Conservation (phyloP, 2,329 filamentous ascomycete genomes). For the Phoma sp. region DNA sequence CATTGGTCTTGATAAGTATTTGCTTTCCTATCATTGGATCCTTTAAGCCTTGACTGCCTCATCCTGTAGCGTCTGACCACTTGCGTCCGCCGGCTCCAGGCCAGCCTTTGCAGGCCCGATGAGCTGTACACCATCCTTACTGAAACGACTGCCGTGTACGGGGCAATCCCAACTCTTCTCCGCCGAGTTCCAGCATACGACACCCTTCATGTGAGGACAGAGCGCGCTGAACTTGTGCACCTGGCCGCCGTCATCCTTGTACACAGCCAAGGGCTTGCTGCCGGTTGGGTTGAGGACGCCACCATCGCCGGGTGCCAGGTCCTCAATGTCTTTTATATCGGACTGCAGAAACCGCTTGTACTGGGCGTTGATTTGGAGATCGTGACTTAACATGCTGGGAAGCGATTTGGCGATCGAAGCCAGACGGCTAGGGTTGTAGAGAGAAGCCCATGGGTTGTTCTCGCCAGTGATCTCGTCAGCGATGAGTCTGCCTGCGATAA, state of each 20-base stretch:
- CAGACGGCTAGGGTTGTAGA: conserved; percentile 60
- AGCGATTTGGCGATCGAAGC: conserved; percentile 54
- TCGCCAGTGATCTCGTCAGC: conserved; percentile 60
- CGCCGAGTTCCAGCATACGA: conserved; percentile 61
- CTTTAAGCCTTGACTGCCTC: conserved; percentile 16
- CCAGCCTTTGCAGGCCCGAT: conserved; percentile 50
- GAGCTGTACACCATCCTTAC: conserved; percentile 50
- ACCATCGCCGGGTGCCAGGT: conserved; percentile 57
- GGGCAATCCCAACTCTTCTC: conserved; percentile 57
- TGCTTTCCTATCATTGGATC: not conserved
- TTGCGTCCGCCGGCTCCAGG: conserved; percentile 41
- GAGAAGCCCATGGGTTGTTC: conserved; percentile 56
- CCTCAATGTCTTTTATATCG: conserved; percentile 64
- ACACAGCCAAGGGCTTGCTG: conserved; percentile 59
- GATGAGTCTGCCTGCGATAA: conserved; percentile 59
- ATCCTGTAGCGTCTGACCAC: conserved; percentile 31
- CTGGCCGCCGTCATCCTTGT: conserved; percentile 61
- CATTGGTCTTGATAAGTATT: too few species aligned
- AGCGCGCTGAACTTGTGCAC: conserved; percentile 60
- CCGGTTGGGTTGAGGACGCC: conserved; percentile 59
- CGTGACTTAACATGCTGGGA: conserved; percentile 56
- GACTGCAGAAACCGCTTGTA: conserved; percentile 62
- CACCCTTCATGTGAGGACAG: conserved; percentile 63
- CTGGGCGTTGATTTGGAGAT: conserved; percentile 61
- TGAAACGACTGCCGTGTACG: conserved; percentile 53